Evolutionary conservation across 2,329 filamentous ascomycete species (phyloP), one percentile per base, ranked within the genome.

Genomic region (Gyromitra esculenta): DNA sequence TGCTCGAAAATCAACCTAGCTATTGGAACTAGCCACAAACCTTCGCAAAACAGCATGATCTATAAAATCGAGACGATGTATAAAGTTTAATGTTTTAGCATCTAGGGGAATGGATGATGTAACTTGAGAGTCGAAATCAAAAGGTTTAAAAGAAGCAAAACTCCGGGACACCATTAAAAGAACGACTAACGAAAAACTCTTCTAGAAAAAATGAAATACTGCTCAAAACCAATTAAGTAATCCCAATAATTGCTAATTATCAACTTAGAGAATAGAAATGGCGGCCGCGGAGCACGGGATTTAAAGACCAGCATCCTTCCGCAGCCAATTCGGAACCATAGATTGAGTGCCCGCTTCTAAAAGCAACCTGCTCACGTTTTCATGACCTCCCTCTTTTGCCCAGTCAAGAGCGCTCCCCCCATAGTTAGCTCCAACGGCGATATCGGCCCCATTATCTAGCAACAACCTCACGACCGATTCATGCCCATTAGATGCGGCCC

Each of bases 401-500:
- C 52, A 59, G 31, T 66, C 41, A 65, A 59, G 31, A 11, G 69
- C 69, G 5, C 60, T 57, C 25, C 69, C 60, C n/a, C 52, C 69
- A 52, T 73, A 73, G 25, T 54, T 66, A 5, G 69, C 60, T 21
- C 54, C 31, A 11, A 31, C 43, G 13, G 21, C 3, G 15, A 66
- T 41, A 73, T 76, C 68, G 3, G 52, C 73, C 18, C 67, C 73
- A 15, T 52, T 72, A 5, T 60, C 69, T 9, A 75, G 25, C 52
- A 73, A 31, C 21, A 72, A 41, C 21, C 67, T 72, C 11, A 76
- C 60, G 11, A 66, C 59, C 1, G 67, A 9, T 21, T 43, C 62
- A 39, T 72, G 50, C 15, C 73, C 73, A 21, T 54, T 43, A 8
- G n/a, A 43, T n/a, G 73, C 67, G 37, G 73, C 73, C 60, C 69